Evolutionary conservation across 768 basidiomycete species (phyloP), one percentile per base, ranked within the genome.

Genomic region (Lanmaoa rubissima): DNA sequence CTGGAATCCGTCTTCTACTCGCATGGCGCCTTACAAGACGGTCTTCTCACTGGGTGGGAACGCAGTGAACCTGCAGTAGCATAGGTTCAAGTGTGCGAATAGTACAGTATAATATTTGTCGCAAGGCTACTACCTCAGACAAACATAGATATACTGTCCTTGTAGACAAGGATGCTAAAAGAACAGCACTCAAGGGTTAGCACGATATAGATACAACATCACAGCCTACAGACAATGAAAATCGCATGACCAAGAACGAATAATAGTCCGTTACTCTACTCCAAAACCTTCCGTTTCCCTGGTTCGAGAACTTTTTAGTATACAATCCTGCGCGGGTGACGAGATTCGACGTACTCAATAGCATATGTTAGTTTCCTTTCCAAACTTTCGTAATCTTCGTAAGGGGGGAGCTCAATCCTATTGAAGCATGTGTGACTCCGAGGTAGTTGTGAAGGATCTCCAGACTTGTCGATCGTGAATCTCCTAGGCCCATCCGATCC

Each of bases 401-500:
- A 97, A 16, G 92, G 89, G 1, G 94, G 94, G 24, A 97, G 73
- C 68, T 97, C 94, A 48, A 92, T 75, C 48, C 88, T 76, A 69
- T 96, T 96, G 80, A 97, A 96, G 74, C 94, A 97, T 2, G 94
- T 97, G 70, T 96, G 94, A 63, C 87, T 89, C 68, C 94, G 84
- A 3, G 94, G 94, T 48, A 97, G 71, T 45, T 92, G 91, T 14
- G 82, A 84, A 12, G 92, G 88, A 69, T 96, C 94, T 5, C 94
- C 94, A 21, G 87, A 88, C 74, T 96, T 96, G 74, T 97, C 94
- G 58, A 97, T 94, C 12, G 94, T 97, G 70, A 97, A 97, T 58
- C 94, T 77, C 54, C 94, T 77, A 3, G 94, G 94, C 0, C 94
- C 94, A 72, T 97, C 94, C 0, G 90, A 91, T 10, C 94, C 94